Conservation (phyloP, 768 basidiomycete species). For the Paxillus involutus region DNA sequence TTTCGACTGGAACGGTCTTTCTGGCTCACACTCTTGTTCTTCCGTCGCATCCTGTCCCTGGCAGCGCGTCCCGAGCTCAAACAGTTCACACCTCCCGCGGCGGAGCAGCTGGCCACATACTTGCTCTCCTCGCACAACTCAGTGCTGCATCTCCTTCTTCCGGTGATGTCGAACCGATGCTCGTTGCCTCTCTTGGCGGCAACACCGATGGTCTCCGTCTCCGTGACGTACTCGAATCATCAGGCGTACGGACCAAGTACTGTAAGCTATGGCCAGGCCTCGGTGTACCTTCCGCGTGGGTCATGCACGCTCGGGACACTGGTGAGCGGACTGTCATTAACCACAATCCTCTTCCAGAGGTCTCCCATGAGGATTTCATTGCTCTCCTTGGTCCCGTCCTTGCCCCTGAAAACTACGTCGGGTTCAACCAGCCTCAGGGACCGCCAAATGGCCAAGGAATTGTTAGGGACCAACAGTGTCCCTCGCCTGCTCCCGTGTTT, state of each 20-base stretch:
- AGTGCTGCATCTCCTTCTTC: slow-evolving; percentile 24
- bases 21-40: slow-evolving; percentile 70
- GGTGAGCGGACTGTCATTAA: slow-evolving; percentile 73
- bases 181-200: slow-evolving; percentile 74
- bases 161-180: slow-evolving; percentile 45
- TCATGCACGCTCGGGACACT: slow-evolving; percentile 70
- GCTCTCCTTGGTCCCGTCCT: slow-evolving; percentile 77
- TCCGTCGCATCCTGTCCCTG: slow-evolving; percentile 56
- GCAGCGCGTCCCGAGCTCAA: slow-evolving; percentile 65
- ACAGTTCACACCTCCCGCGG: slow-evolving; percentile 67
- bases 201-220: slow-evolving; percentile 69
- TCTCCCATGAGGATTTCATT: slow-evolving; percentile 86
- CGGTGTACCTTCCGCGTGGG: slow-evolving; percentile 81
- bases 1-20: slow-evolving; percentile 81
- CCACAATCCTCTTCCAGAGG: slow-evolving; percentile 84
- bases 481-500: slow-evolving; percentile 31
- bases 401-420: slow-evolving; percentile 75
- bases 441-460: slow-evolving; percentile 19
- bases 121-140: slow-evolving; percentile 74
- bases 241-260: slow-evolving; percentile 68
- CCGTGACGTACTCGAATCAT: slow-evolving; percentile 60
- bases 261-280: slow-evolving; percentile 73
- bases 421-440: slow-evolving; percentile 17
- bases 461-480: slow-evolving; percentile 17
- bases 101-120: slow-evolving; percentile 68